Evolutionary conservation across 805 yeast species (phyloP).

Genomic region (Lipomyces sp.): DNA sequence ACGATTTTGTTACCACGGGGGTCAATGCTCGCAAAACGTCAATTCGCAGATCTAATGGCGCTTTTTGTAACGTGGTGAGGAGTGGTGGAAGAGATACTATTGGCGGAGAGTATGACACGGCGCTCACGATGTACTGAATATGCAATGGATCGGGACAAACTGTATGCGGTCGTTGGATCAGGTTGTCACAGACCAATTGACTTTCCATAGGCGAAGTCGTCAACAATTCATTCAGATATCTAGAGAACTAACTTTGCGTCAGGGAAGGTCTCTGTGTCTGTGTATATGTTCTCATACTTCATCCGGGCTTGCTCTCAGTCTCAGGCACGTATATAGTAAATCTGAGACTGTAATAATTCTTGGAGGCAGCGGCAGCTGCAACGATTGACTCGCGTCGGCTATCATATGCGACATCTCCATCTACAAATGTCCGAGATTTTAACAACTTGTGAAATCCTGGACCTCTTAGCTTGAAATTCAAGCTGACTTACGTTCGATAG

Average conservation of each 20-base stretch:
- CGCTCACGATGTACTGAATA: conserved; percentile 18
- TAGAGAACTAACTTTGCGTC: neutral
- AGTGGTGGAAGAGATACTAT: conserved; percentile 18
- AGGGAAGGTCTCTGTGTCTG: neutral
- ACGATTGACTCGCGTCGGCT: neutral
- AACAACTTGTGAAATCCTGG: neutral
- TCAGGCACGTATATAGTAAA: neutral
- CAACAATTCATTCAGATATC: neutral
- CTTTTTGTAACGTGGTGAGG: conserved; percentile 6
- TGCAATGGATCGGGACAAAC: conserved; percentile 32
- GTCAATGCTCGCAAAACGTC: conserved; percentile 21
- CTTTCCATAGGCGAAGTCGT: neutral
- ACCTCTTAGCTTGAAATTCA: neutral
- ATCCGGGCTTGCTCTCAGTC: neutral
- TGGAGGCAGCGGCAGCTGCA: neutral
- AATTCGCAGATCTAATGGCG: neutral
- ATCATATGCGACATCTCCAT: neutral
- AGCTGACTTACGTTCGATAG: too few species aligned
- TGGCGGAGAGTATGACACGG: conserved; percentile 11
- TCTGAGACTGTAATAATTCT: neutral
- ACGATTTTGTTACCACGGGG: conserved; percentile 2
- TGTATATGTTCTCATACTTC: neutral
- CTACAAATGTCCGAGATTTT: neutral
- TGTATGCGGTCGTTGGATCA: conserved; percentile 21
- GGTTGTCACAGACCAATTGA: conserved; percentile 12